Evolutionary conservation across 106 monocot species (phyloP), one percentile per base, ranked within the genome.

Genomic region (Dendrobium nobile): DNA sequence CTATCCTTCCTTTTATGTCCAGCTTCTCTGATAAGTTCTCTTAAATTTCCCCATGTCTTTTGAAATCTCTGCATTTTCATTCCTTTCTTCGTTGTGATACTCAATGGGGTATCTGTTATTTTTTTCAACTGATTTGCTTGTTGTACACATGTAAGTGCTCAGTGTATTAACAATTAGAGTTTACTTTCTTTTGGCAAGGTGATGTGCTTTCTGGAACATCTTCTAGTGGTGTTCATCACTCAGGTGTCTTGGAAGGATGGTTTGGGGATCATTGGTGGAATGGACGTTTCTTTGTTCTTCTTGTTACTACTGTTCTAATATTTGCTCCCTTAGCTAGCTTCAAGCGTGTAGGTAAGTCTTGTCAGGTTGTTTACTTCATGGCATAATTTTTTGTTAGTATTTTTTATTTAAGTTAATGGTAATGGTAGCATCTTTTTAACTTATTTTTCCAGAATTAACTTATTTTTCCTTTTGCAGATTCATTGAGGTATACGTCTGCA

Each of bases 171-270:
- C 45, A 33, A 73, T 6, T 41, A 37, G 37, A 37, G 2, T 16
- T 41, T 73, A 15, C 28, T 41, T 9, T 73, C 19, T 79, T 83
- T 41, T 73, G 77, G 0, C 61, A 47, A 93, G 90, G 93, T 65
- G 93, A 93, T 84, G 93, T 93, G 75, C 80, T 93, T 70, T 90
- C 90, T 65, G 93, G 93, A 67, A 93, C 88, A 78, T 80, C 93
- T 54, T 81, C 90, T 37, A 84, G 79, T 59, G 86, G 88, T 9
- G 77, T 80, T 72, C 90, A 88, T 75, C 93, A 93, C 78, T 88
- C 81, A 51, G 93, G 93, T 31, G 24, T 93, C 41, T 67, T 93
- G 80, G 93, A 93, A 87, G 88, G 83, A 83, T 93, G 93, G 93
- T 90, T 93, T 77, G 93, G 93, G 7, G 77, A 58, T 20, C 88